These are phyloP conservation scores for Fusarium sp. DNA, from an alignment of 2,329 filamentous ascomycete genomes.

Conservation along the genomic window DNA sequence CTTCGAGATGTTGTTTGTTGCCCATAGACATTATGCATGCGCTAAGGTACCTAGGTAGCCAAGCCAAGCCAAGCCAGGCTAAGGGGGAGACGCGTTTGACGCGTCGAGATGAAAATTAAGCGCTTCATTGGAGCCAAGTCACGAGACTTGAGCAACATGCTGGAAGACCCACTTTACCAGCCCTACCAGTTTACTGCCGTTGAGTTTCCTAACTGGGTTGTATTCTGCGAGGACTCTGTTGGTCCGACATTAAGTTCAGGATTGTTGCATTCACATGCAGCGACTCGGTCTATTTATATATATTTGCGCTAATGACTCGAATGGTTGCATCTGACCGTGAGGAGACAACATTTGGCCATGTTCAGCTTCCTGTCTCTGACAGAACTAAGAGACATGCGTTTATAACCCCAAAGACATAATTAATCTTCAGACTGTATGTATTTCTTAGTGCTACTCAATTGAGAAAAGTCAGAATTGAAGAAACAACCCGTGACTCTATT, in stretches of 20 bases:
- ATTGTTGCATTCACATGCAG: neutral
- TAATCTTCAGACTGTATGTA: neutral
- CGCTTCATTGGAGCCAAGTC: slow-evolving; percentile 4
- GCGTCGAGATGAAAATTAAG: slow-evolving; percentile 35
- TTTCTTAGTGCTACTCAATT: neutral
- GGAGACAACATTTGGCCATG: neutral
- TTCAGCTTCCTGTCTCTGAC: neutral
- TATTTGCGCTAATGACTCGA: neutral
- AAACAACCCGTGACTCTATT: neutral
- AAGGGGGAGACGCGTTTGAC: slow-evolving; percentile 43
- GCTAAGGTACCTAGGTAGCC: slow-evolving; percentile 2
- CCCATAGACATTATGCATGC: slow-evolving; percentile 7
- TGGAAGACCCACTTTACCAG: slow-evolving; percentile 4
- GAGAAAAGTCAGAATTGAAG: neutral
- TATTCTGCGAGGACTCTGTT: neutral
- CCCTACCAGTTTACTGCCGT: slow-evolving; percentile 7
- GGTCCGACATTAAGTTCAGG: neutral
- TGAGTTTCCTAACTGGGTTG: slow-evolving; percentile 2
- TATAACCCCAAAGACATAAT: neutral
- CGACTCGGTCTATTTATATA: neutral
- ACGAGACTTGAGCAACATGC: slow-evolving; percentile 9
- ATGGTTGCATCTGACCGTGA: neutral
- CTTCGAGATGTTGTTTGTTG: slow-evolving; percentile 16
- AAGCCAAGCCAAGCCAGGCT: no score
- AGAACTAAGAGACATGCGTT: neutral